Base-by-base conservation (phyloP, 2,329 filamentous ascomycete genomes). In the Cladosporium velox region DNA sequence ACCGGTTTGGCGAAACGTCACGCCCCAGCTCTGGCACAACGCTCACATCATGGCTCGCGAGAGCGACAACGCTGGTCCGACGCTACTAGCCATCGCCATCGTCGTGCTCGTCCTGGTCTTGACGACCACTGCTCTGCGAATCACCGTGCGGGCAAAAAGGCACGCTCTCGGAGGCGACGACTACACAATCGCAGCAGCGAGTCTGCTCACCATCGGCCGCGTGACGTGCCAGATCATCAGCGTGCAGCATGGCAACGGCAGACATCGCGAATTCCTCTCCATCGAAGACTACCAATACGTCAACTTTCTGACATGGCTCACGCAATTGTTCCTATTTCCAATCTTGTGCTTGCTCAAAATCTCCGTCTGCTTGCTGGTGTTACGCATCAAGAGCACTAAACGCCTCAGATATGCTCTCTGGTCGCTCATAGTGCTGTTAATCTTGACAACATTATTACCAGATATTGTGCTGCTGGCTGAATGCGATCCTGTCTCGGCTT, bases 311-410 rank as follows among this genome's bases (percentile, higher is more conserved):
- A 67, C 61, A 5, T 81, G 79, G 79, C 71, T 76, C 54, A 78
- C 77, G 3, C 79, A 81, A 70, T 72, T 81, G 15, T 71, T 80
- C 24, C 74, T 82, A 2, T 82, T 81, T 66, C 70, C 73, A 12
- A 76, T 75, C 49, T 76, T 81, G 38, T 79, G 76, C 47, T 64
- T 81, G 1, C 72, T 82, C 55, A 82, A 82, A 65, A 72, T 78
- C 32, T 81, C 79, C 3, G 81, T 82, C 59, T 75, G 79, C 69
- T 67, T 82, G 14, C 71, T 82, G 10, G 69, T 82, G 1, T 69
- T 82, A 4, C 77, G 80, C 15, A 80, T 82, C 70, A 80, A 81
- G 66, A 72, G 78, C 52, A 76, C 77, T 2, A 73, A 58, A 59
- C 57, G 60, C 47, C 68, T 80, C 14, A 75, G 70, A 60, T 74